Percentiles rank a stretch among this genome's conserved stretches.
Conservation (phyloP, 805 yeast species). For the Candida germanica region DNA sequence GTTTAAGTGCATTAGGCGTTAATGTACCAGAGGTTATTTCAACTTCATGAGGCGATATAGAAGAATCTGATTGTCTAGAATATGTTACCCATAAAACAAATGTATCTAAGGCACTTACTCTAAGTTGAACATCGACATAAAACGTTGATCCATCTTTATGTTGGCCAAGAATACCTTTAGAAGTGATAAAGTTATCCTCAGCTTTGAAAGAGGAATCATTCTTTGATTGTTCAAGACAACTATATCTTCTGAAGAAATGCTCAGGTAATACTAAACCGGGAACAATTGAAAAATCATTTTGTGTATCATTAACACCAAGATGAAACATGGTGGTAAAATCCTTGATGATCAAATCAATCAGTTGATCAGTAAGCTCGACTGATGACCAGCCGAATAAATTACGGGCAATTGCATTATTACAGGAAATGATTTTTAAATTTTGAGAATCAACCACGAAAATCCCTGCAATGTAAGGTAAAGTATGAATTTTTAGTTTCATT, state of each 20-base stretch:
- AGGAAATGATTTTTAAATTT: conserved; percentile 56
- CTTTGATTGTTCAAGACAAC: conserved; percentile 36
- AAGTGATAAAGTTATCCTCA: conserved; percentile 47
- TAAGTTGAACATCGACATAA: conserved; percentile 73
- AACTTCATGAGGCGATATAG: conserved; percentile 2
- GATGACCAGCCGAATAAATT: conserved; percentile 72
- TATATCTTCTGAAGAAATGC: conserved; percentile 76
- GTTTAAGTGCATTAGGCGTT: conserved; percentile 4
- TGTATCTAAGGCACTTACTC: conserved; percentile 60
- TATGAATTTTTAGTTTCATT: conserved; percentile 63
- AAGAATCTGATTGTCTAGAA: conserved; percentile 43
- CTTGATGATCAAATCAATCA: conserved; percentile 62
- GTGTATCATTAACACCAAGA: conserved; percentile 32
- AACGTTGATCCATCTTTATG: conserved; percentile 69
- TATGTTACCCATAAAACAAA: conserved; percentile 84
- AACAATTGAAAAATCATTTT: conserved; percentile 19
- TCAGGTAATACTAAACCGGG: conserved; percentile 87
- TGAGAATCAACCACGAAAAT: conserved; percentile 63
- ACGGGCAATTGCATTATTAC: conserved; percentile 73
- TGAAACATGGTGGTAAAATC: conserved; percentile 49
- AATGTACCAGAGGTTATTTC: conserved; percentile 1
- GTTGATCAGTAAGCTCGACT: conserved; percentile 34
- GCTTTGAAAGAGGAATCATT: conserved; percentile 1
- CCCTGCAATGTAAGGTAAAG: conserved; percentile 86
- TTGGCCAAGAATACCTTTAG: conserved; percentile 64